Base-by-base conservation (phyloP, 805 yeast species). In the Zygosaccharomyces siamensis region DNA sequence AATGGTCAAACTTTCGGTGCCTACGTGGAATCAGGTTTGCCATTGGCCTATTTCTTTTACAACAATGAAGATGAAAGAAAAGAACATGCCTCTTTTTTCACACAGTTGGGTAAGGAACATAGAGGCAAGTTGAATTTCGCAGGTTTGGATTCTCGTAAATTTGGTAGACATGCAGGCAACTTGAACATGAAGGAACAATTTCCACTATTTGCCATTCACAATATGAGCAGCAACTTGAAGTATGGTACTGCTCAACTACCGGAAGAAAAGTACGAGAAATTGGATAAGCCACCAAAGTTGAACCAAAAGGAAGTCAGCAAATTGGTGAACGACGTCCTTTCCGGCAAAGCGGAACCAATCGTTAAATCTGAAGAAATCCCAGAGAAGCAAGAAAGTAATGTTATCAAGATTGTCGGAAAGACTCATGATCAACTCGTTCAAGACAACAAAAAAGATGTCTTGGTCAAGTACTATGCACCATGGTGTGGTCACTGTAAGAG, bases 401-500 rank as follows among this genome's bases (percentile, higher is more conserved):
- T 85, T 41, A 73, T 75, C 66, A 84, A 80, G 63, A 76, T 92
- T 58, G 97, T 92, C 52, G 96, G 89, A 58, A 78, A 81, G 72
- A 88, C 82, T 63, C 93, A 88, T 71, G 84, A 86, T 44, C 80
- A 76, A 30, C 71, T 88, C 51, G 77, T 88, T 46, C 69, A 69
- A 27, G 82, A 83, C 60, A 62, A 65, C 45, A 62, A 57, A 18
- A 84, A 81, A 72, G 92, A 86, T 65, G 83, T 86, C 32, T 71
- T 90, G 49, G 96, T 92, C 48, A 86, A 88, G 74, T 92, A 90
- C 72, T 90, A 87, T 65, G 97, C 98, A 43, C 95, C 95, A 72
- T 90, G 97, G 97, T 89, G 96, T 75, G 95, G 96, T 41, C 96
- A 89, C 76, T 89, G 97, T 76, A 89, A 88, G 77, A 86, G 79